Evolutionary conservation across 345 rosid genomes (phyloP), one percentile per base, ranked within the genome.

Genomic region (Reutealis trisperma): DNA sequence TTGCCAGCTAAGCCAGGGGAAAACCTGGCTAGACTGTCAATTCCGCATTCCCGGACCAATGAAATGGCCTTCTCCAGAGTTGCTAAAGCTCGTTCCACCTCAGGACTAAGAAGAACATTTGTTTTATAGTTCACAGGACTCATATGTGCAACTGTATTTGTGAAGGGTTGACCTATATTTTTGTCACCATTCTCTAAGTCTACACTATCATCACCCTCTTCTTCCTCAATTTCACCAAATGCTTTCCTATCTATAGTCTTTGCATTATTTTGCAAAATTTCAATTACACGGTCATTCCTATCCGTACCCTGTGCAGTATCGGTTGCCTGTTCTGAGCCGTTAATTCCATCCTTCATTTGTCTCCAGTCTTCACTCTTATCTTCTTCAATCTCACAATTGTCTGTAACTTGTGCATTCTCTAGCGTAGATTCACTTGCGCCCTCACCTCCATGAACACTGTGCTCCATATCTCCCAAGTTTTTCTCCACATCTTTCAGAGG

Each of bases 61-160:
- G 84, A 79, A 72, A 96, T 90, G 44, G 78, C 97, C 79, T 83
- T 87, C 75, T 96, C 98, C 78, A 96, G 62, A 32, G 89, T 92
- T 74, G 88, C 86, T 72, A 96, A 83, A 73, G 98, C 99, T 72
- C 87, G 86, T 75, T 87, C 84, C 59, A 96, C 97, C 85, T 83
- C 85, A 19, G 91, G 93, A 72, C 96, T 85, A 69, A 90, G 67
- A 75, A 65, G 68, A 74, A 84, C 49, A 27, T 72, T 79, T 74
- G 80, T 88, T 79, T 76, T 82, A 67, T 15, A 78, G 24, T 85
- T 84, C n/a, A 63, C 70, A 69, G 27, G 73, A 71, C 81, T 42
- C 60, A 61, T 76, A 9, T 54, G 22, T 1, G 30, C 78, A 55
- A 55, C 67, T 71, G 58, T 65, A 68, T 66, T 49, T 62, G 34